Evolutionary conservation across 225 moss, liverwort and hornwort species (phyloP), one percentile per base, ranked within the genome.

Genomic region (Polytrichum commune): DNA sequence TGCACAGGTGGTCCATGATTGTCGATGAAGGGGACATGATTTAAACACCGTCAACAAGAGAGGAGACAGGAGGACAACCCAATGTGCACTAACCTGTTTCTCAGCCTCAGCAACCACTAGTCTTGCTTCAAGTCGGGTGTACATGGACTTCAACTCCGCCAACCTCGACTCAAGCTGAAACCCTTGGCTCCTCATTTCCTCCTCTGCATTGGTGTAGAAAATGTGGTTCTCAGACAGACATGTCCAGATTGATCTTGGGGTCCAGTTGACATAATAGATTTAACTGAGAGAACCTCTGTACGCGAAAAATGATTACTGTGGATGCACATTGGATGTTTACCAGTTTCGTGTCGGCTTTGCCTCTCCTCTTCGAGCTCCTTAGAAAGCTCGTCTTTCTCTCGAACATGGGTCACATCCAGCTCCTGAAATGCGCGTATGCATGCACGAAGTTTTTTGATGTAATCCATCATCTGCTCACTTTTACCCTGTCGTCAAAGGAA

Each of bases 381-480:
- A 62, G 65, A 73, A 27, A 85, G 74, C 9, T 90, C 90, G 5
- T 85, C 80, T 62, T 84, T 84, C 61, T 92, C 92, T 46, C 64
- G 78, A 19, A 72, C 85, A 16, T 92, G 78, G 63, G 82, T 79
- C 1, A 86, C 72, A 77, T 92, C 92, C 3, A 94, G 76, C 76
- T 94, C 92, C 84, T 97, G 97, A 73, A 94, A 94, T 18, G 92
- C 91, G 62, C 94, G 92, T 33, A 97, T 87, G 67, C 97, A 97
- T 24, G 85, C 82, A 28, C 97, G 93, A 63, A 97, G 92, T 80
- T 94, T 97, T 77, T 97, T 97, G 55, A 97, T 97, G 57, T 97
- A 97, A 64, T 97, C 97, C 97, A 97, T 97, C 97, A 97, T 97
- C 82, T 97, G 97, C 76, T 97, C 97, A 73, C 97, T 86, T 81